Evolutionary conservation across 495 filamentous ascomycete species (phyloP).

Genomic region (Trichoderma orchidacearum): DNA sequence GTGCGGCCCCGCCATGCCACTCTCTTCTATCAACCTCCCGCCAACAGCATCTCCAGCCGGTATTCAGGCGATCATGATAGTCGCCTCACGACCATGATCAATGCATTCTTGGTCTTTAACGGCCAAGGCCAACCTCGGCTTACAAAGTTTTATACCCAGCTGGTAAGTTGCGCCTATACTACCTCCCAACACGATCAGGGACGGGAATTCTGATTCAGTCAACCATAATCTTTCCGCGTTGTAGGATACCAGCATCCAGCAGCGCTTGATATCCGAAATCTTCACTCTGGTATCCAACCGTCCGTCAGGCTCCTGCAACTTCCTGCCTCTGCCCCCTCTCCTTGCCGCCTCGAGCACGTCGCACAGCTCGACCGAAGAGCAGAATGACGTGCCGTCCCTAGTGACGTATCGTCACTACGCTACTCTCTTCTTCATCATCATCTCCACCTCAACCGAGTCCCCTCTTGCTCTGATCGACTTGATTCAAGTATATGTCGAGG

Average conservation of each 20-base stretch:
- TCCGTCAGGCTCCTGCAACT: slow-evolving; percentile 82
- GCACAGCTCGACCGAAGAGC: slow-evolving; percentile 47
- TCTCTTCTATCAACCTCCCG: background rate
- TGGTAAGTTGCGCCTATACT: slow-evolving; percentile 40
- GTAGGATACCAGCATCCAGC: slow-evolving; percentile 94
- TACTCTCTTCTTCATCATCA: slow-evolving; percentile 96
- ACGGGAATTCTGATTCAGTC: too few relatives aligned
- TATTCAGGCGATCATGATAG: background rate
- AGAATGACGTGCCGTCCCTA: slow-evolving; percentile 83
- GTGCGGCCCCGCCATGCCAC: background rate
- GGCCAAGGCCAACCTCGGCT: slow-evolving; percentile 91
- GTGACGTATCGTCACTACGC: slow-evolving; percentile 98
- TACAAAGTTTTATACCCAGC: slow-evolving; percentile 98
- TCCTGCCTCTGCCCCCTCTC: slow-evolving; percentile 56
- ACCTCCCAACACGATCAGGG: too few relatives aligned
- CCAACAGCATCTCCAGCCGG: background rate
- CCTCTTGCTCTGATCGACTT: slow-evolving; percentile 90
- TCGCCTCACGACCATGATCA: slow-evolving; percentile 59
- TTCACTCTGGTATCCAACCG: slow-evolving; percentile 93
- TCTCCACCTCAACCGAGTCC: slow-evolving; percentile 92
- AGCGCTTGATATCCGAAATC: slow-evolving; percentile 91
- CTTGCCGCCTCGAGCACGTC: slow-evolving; percentile 33
- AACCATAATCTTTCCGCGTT: too few relatives aligned
- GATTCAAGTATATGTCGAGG: slow-evolving; percentile 95
- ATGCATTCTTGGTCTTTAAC: slow-evolving; percentile 97